phyloP scores from a whole-genome alignment of 2,329 filamentous ascomycete species.

The Fusarium tricinctum region DNA sequence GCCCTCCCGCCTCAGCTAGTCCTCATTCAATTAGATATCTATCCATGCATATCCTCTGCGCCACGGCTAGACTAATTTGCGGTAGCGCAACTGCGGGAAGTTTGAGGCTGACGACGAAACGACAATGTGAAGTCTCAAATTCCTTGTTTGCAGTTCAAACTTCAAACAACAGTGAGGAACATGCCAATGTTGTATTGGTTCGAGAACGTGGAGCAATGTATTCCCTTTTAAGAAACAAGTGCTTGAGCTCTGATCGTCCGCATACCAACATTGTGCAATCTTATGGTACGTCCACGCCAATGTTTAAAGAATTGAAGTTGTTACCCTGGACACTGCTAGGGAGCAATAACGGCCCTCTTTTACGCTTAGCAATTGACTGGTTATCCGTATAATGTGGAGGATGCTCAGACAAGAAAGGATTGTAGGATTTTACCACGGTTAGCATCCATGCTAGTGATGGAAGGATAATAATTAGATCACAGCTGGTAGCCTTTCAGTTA shows the following conservation, averaged over 20 bases:
- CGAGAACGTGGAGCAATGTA: background rate
- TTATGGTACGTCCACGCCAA: no score
- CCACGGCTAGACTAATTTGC: slow-evolving; percentile 21
- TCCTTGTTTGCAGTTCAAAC: slow-evolving; percentile 19
- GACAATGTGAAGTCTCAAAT: slow-evolving; percentile 12
- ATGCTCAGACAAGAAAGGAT: background rate
- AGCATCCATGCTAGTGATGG: background rate
- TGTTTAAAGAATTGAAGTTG: no score
- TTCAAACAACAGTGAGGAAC: slow-evolving; percentile 13
- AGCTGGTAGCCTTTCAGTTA: slow-evolving; percentile 1
- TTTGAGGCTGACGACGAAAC: slow-evolving; percentile 39
- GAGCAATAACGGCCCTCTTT: background rate
- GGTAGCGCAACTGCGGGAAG: slow-evolving; percentile 13
- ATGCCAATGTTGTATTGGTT: background rate
- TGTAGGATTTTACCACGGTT: background rate
- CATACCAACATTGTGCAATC: no score
- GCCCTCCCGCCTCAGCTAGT: slow-evolving; percentile 21
- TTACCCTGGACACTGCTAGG: background rate
- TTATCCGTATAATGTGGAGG: background rate
- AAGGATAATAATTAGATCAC: slow-evolving; percentile 13
- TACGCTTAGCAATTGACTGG: background rate
- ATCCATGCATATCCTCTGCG: slow-evolving; percentile 55
- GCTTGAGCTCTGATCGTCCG: no score
- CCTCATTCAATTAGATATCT: slow-evolving; percentile 25
- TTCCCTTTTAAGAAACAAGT: background rate